phyloP scores from a whole-genome alignment of 2,329 filamentous ascomycete species.

The Trichoderma semiorbis region DNA sequence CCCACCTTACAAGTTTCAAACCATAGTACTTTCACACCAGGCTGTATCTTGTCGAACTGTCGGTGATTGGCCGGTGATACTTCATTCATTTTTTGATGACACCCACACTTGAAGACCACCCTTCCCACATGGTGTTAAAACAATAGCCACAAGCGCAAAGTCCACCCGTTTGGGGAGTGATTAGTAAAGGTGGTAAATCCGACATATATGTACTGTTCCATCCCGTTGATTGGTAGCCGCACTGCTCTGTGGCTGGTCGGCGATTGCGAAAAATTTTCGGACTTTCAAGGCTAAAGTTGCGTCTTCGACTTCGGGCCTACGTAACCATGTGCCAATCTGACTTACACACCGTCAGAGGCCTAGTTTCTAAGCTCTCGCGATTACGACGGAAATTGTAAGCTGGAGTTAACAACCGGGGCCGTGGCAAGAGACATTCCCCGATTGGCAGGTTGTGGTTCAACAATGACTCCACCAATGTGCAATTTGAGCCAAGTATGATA shows the following conservation, averaged over 20 bases:
- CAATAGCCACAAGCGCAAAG: not conserved
- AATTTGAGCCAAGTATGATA: not conserved
- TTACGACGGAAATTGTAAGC: not conserved
- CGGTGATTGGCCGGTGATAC: not conserved
- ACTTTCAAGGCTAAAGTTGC: not conserved
- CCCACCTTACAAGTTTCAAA: not conserved
- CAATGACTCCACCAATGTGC: not conserved
- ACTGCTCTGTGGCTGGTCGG: not conserved
- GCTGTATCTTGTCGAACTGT: not conserved
- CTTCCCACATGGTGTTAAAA: not conserved
- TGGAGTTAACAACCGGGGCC: not conserved
- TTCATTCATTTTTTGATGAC: not conserved
- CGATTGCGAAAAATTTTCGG: constrained; percentile 2
- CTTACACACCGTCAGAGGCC: not conserved
- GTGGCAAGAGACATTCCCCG: not conserved
- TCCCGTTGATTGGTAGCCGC: not conserved
- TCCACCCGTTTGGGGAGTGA: not conserved
- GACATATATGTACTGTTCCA: not conserved
- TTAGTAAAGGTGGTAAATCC: not conserved
- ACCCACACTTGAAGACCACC: not conserved
- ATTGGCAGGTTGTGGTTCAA: not conserved
- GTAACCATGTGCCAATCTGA: not conserved
- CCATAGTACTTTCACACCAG: not conserved
- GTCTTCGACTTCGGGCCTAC: not conserved
- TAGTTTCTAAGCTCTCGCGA: not conserved